phyloP scores from a whole-genome alignment of 768 basidiomycete species.

The Leccinum rimulosum region DNA sequence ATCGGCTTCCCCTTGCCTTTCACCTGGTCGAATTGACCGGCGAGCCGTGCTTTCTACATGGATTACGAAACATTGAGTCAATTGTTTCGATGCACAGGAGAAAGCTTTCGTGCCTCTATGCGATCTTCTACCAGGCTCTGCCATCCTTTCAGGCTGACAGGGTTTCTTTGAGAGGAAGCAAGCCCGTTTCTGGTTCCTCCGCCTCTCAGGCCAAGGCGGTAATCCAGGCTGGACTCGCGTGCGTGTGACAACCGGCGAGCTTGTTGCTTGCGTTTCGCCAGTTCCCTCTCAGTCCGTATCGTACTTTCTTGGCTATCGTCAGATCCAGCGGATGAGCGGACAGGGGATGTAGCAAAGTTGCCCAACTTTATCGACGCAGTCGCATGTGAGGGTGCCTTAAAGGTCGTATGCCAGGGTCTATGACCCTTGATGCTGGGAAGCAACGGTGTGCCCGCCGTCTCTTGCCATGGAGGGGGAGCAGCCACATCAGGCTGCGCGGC shows the following conservation, averaged over 20 bases:
- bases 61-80: not conserved
- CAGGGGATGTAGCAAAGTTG: conserved; percentile 34
- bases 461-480: conserved; percentile 9
- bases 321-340: conserved; percentile 12
- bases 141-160: conserved; percentile 73
- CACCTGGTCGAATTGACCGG: conserved; percentile 70
- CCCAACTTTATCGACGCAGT: conserved; percentile 53
- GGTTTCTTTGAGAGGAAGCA: conserved; percentile 41
- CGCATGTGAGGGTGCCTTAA: conserved; percentile 56
- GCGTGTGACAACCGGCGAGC: conserved; percentile 61
- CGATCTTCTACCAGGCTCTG: conserved; percentile 70
- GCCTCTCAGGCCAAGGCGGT: conserved; percentile 57
- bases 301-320: conserved; percentile 37
- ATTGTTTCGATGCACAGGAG: not conserved
- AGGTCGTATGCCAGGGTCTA: conserved; percentile 69
- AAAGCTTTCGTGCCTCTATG: conserved; percentile 59
- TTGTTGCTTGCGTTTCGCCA: conserved; percentile 48
- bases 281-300: conserved; percentile 46
- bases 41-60: conserved; percentile 57
- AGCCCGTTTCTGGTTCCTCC: conserved; percentile 2
- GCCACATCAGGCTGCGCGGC: not conserved
- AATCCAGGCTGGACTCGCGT: conserved; percentile 73
- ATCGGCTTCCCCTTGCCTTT: conserved; percentile 64
- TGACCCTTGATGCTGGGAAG: conserved; percentile 56
- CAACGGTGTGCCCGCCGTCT: conserved; percentile 43